phyloP scores from a whole-genome alignment of 768 basidiomycete species.

The Cytidiella melzeri region DNA sequence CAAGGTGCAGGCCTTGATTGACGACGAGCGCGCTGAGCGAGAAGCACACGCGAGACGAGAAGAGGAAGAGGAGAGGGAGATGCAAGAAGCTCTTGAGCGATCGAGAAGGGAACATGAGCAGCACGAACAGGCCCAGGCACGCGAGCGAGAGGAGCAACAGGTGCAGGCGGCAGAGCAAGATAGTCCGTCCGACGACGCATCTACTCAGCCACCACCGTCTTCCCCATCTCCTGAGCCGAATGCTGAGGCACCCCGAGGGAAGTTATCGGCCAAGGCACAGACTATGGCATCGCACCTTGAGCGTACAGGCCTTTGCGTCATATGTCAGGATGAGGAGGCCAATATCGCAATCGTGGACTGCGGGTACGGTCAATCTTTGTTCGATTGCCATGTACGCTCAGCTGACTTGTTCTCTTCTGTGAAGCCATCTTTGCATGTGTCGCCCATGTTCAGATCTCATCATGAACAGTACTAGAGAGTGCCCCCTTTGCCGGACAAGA shows the following conservation, averaged over 20 bases:
- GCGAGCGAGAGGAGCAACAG: not conserved
- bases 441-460: conserved; percentile 71
- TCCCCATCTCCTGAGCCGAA: conserved; percentile 13
- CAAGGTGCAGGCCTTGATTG: conserved; percentile 58
- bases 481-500: conserved; percentile 84
- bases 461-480: conserved; percentile 76
- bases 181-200: not conserved
- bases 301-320: conserved; percentile 76
- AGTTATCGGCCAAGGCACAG: conserved; percentile 32
- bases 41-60: conserved; percentile 16
- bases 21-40: conserved; percentile 32
- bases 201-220: not conserved
- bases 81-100: conserved; percentile 15
- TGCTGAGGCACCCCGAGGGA: conserved; percentile 10
- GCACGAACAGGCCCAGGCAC: not conserved
- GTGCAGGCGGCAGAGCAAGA: not conserved
- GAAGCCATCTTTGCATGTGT: conserved; percentile 78
- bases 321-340: conserved; percentile 93
- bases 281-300: conserved; percentile 42
- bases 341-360: conserved; percentile 93
- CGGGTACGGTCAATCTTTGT: conserved; percentile 57
- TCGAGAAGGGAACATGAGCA: conserved; percentile 14
- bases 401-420: conserved; percentile 5
- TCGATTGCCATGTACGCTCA: not conserved
- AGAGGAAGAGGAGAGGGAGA: conserved; percentile 20